Conservation (phyloP, 108 stramenopile species). For the Nitzschia sp. region DNA sequence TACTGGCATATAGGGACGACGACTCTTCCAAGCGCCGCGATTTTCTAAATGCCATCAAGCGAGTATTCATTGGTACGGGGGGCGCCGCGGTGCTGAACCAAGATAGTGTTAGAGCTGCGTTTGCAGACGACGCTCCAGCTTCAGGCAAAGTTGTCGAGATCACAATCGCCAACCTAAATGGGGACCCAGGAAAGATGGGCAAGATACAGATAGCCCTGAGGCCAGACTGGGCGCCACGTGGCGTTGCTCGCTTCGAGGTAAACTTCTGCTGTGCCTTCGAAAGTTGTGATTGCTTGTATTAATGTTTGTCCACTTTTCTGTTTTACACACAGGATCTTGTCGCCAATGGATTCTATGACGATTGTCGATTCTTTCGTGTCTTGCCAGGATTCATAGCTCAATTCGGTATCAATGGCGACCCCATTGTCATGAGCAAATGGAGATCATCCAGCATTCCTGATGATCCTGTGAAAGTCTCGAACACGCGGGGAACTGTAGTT, state of each 20-base stretch:
- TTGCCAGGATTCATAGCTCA: constrained; percentile 89
- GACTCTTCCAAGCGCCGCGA: neutral
- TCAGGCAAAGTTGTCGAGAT: constrained; percentile 50
- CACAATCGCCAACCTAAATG: constrained; percentile 69
- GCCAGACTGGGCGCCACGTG: constrained; percentile 81
- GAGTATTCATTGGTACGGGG: neutral
- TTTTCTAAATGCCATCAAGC: neutral
- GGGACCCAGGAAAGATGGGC: constrained; percentile 58
- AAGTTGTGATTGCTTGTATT: neutral
- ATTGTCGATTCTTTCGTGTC: constrained; percentile 88
- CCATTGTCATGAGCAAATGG: constrained; percentile 68
- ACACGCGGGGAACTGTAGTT: constrained; percentile 81
- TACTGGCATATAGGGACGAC: neutral
- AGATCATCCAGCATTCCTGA: constrained; percentile 60
- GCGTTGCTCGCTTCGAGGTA: constrained; percentile 73
- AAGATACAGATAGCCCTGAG: constrained; percentile 61
- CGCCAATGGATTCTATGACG: constrained; percentile 56
- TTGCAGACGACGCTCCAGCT: neutral
- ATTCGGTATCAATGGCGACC: constrained; percentile 89
- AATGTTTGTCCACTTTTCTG: too few species aligned
- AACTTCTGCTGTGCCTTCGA: neutral
- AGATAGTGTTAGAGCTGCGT: neutral
- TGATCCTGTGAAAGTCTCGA: constrained; percentile 86
- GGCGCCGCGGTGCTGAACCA: neutral
- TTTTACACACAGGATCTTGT: constrained; percentile 45